Percentiles rank a stretch among this genome's conserved stretches.
phyloP scores from a whole-genome alignment of 108 stramenopile species.

The Nannochloropsis gaditana region DNA sequence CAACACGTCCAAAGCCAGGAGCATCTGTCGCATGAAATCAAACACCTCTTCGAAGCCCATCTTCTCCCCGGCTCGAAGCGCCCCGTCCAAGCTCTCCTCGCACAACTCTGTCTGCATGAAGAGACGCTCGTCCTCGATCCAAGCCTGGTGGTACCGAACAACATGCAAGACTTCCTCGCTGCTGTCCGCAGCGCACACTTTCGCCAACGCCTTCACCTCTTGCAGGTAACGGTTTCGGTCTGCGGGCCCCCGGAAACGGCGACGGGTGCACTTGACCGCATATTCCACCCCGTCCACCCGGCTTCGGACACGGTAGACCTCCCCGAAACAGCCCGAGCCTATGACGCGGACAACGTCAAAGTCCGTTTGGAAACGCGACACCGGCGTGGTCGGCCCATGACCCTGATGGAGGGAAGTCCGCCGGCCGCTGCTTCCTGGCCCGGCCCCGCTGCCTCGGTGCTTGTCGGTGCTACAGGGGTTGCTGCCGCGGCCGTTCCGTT shows the following conservation, averaged over 20 bases:
- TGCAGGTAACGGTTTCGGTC: constrained; percentile 52
- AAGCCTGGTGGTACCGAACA: constrained; percentile 55
- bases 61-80: constrained; percentile 31
- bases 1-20: constrained; percentile 72
- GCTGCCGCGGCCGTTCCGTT: not conserved
- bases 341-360: constrained; percentile 46
- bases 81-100: constrained; percentile 49
- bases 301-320: constrained; percentile 48
- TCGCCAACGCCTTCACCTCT: constrained; percentile 53
- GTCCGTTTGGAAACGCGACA: constrained; percentile 31
- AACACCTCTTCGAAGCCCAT: constrained; percentile 25
- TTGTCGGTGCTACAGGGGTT: not conserved
- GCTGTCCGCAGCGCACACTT: constrained; percentile 26
- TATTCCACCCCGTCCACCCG: constrained; percentile 53
- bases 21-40: constrained; percentile 66
- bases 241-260: constrained; percentile 42
- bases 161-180: constrained; percentile 43
- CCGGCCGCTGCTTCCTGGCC: not conserved
- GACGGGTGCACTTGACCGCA: constrained; percentile 50
- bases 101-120: constrained; percentile 58
- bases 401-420: not conserved
- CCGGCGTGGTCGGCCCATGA: not conserved
- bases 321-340: constrained; percentile 51
- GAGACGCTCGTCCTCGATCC: constrained; percentile 54
- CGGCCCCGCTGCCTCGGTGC: not conserved